These are phyloP conservation scores for Paracoccidioides lutzii DNA, from an alignment of 2,329 filamentous ascomycete species.

Conservation along the genomic window DNA sequence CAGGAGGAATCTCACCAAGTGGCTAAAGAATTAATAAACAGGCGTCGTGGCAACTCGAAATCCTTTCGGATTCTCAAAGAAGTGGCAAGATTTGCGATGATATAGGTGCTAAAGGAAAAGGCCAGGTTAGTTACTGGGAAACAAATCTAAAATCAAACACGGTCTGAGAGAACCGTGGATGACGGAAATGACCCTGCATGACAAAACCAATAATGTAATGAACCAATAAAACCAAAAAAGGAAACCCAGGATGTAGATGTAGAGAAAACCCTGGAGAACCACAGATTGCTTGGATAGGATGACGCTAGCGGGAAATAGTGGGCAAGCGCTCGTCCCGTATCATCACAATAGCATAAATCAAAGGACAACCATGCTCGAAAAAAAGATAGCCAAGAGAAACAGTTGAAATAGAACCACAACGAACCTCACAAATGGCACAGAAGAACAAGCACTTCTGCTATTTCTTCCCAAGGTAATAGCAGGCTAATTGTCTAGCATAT, in stretches of 20 bases:
- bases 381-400: background rate
- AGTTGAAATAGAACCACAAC: background rate
- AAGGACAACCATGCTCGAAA: background rate
- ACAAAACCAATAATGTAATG: background rate
- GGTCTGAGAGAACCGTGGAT: background rate
- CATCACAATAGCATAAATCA: background rate
- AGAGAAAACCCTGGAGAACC: background rate
- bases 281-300: background rate
- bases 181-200: background rate
- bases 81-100: background rate
- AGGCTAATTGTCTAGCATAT: slow-evolving; percentile 1
- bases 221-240: background rate
- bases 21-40: slow-evolving; percentile 10
- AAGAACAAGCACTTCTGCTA: background rate
- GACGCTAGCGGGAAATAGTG: background rate
- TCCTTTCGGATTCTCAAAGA: background rate
- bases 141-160: background rate
- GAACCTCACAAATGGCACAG: background rate
- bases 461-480: slow-evolving; percentile 2
- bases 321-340: background rate
- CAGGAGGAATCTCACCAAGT: slow-evolving; percentile 17
- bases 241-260: background rate
- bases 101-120: background rate
- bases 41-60: background rate
- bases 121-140: background rate